Base-by-base conservation (phyloP, 352 stramenopile genomes). In the Blastocystis sp. region DNA sequence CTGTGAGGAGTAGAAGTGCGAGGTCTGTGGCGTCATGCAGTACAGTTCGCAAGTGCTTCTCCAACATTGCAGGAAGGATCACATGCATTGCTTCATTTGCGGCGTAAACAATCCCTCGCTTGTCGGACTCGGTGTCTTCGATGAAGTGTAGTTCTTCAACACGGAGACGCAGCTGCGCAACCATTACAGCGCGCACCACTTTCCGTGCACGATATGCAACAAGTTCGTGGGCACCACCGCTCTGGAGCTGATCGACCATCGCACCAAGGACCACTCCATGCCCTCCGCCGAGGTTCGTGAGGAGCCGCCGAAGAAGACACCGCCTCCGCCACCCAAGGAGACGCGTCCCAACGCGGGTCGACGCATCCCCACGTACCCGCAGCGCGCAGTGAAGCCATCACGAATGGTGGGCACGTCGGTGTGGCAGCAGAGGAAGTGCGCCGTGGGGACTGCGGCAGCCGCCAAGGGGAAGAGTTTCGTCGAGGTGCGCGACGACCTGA, bases 41-140 rank as follows among this genome's bases (percentile, higher is more conserved):
- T 85, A 85, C 3, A 59, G 65, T 41, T 12, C 45, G 21, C 45
- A 50, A 45, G 51, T 29, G n/a, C 24, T 85, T 21, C n/a, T 85
- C 2, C 21, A 31, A 55, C 74, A 85, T 3, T 85, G 74, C 65
- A n/a, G 74, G 26, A 35, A 61, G 24, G 3, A 85, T 13, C 74
- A 85, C 41, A 41, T 85, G 12, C 74, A 85, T 41, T 85, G 74
- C 41, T 85, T 85, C 41, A 61, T 85, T 24, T 85, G 74, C 37
- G 74, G 74, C 6, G 31, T 85, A 13, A 85, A 85, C 61, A 62
- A 85, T 39, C 45, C 51, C n/a, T 55, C 31, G 13, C 24, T 41
- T 10, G 74, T 85, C 21, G 19, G 13, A 19, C 35, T 29, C 26
- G 21, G 3, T 37, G 6, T 2, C 9, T 31, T 13, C 21, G 4